Evolutionary conservation across 441 rosid genomes (phyloP), one percentile per base, ranked within the genome.

Genomic region (Euphorbia schlechtendalii): DNA sequence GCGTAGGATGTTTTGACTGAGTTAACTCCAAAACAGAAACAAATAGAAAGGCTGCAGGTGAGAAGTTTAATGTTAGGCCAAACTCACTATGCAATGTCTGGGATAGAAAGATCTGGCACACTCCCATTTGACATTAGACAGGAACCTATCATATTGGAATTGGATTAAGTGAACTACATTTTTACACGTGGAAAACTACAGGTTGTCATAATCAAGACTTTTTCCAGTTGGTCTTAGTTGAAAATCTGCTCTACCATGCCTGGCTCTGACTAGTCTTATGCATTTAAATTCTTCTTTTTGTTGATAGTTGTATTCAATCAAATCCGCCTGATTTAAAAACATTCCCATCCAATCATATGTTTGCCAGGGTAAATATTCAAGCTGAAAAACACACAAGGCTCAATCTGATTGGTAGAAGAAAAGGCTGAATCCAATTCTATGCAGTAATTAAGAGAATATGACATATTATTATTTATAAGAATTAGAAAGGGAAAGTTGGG

Each of bases 111-210:
- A 78, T 56, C 75, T 68, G 79, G 82, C 74, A 69, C 65, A 68
- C 70, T 73, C 59, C 69, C 81, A 77, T 81, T 78, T 78, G 83
- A 82, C 83, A 75, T 73, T 70, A 59, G 81, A 74, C 74, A 73
- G 76, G 74, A 55, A 71, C 76, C 20, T 57, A 57, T 72, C 59
- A 78, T n/a, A 43, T 48, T 72, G 64, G 74, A 46, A 46, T 46
- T 70, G 64, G 74, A 79, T 82, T 88, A 81, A 89, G 91, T 84
- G 83, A 85, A 71, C 89, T n/a, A n/a, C n/a, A n/a, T n/a, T n/a
- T n/a, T n/a, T 80, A 76, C 89, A 88, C 89, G 91, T 32, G 34
- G 34, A 32, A 32, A 32, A 32, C 34, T 32, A 79, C 81, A 40
- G 66, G 46, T 56, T 54, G 81, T 88, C 86, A 17, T 71, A 59